Percentiles rank a stretch among this genome's conserved stretches.
Conservation (phyloP, 2,329 filamentous ascomycete species). For the Penicillium aurantiogriseum region DNA sequence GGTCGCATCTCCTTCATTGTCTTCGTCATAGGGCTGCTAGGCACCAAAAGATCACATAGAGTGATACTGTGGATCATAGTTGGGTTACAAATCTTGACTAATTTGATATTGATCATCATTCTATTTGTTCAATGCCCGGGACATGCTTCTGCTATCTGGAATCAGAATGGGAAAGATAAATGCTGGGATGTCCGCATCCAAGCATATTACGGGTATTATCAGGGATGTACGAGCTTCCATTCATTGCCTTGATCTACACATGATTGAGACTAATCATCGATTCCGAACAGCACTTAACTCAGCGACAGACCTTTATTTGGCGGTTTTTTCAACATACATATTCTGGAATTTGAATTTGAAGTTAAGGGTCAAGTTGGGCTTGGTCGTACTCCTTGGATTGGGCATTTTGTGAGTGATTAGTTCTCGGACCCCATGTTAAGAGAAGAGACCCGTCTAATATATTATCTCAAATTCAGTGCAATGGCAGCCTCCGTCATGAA, state of each 20-base stretch:
- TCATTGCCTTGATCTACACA: not conserved
- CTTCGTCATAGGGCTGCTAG: conserved; percentile 24
- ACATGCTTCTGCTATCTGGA: conserved; percentile 24
- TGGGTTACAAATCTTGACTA: conserved; percentile 24
- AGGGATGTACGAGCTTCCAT: conserved; percentile 20
- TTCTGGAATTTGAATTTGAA: conserved; percentile 37
- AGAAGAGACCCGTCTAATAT: no score
- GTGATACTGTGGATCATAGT: conserved; percentile 21
- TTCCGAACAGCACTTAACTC: conserved; percentile 26
- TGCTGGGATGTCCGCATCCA: conserved; percentile 26
- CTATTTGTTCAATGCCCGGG: conserved; percentile 29
- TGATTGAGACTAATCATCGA: not conserved
- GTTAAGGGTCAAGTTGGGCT: conserved; percentile 29
- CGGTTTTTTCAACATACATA: conserved; percentile 28
- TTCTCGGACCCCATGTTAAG: accelerated
- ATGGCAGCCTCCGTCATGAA: conserved; percentile 30
- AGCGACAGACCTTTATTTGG: conserved; percentile 34
- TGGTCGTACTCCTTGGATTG: conserved; percentile 30
- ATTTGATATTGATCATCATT: conserved; percentile 25
- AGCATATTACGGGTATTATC: conserved; percentile 30
- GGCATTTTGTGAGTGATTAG: conserved; percentile 30
- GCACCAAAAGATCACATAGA: conserved; percentile 15
- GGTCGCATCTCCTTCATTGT: conserved; percentile 27
- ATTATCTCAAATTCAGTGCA: conserved; percentile 13
- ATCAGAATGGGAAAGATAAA: conserved; percentile 10